Evolutionary conservation across 179 eudicot genomes (phyloP).

Genomic region (Spergularia azorica): DNA sequence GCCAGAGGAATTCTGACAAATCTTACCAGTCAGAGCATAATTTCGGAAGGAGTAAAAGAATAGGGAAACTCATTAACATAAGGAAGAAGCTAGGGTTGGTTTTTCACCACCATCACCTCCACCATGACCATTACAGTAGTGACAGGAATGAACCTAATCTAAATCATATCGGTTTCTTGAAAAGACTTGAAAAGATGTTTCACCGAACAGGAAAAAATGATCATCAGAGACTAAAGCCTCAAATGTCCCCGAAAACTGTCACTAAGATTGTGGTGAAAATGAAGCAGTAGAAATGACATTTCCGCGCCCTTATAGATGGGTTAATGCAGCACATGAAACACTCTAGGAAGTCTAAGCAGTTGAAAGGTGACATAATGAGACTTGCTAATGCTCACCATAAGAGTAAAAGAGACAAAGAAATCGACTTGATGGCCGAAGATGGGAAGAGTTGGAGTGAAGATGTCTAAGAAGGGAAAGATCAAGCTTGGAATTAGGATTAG

Average conservation of each 20-base stretch:
- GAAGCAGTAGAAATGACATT: slow-evolving; percentile 44
- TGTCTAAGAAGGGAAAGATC: slow-evolving; percentile 40
- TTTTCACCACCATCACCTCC: slow-evolving; percentile 66
- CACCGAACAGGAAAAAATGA: slow-evolving; percentile 24
- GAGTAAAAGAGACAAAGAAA: slow-evolving; percentile 35
- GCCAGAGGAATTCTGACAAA: slow-evolving; percentile 21
- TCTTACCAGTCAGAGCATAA: slow-evolving; percentile 18
- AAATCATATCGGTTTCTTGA: slow-evolving; percentile 35
- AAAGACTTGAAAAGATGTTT: slow-evolving; percentile 36
- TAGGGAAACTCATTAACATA: slow-evolving; percentile 47
- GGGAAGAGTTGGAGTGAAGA: slow-evolving; percentile 40
- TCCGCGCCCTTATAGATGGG: slow-evolving; percentile 51
- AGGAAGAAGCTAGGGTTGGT: slow-evolving; percentile 63
- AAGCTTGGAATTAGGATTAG: slow-evolving; percentile 37
- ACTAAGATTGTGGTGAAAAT: slow-evolving; percentile 18
- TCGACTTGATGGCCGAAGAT: slow-evolving; percentile 49
- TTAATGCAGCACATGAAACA: slow-evolving; percentile 49
- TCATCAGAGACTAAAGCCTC: slow-evolving; percentile 31
- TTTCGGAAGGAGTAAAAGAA: slow-evolving; percentile 24
- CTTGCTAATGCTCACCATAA: slow-evolving; percentile 20
- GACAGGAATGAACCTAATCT: slow-evolving; percentile 26
- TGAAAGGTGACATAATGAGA: slow-evolving; percentile 29
- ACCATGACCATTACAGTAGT: slow-evolving; percentile 49
- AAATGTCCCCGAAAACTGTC: slow-evolving; percentile 39
- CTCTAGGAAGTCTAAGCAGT: slow-evolving; percentile 44